Conservation (phyloP, 2,329 filamentous ascomycete genomes). For the Penicillium sp. region DNA sequence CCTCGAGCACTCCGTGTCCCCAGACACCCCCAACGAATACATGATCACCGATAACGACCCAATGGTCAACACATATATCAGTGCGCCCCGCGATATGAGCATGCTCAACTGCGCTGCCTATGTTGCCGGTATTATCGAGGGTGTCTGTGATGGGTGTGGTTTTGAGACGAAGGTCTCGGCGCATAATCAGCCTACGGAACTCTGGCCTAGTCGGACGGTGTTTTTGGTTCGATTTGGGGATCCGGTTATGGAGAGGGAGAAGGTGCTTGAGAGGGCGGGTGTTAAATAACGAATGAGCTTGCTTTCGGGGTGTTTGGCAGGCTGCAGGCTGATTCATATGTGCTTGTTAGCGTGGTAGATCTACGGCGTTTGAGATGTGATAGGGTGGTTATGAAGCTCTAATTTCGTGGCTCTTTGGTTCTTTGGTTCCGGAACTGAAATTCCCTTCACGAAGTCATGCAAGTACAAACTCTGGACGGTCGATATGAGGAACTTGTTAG, state of each 20-base stretch:
- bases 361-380: not conserved
- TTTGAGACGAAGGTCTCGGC: constrained; percentile 88
- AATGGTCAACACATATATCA: constrained; percentile 90
- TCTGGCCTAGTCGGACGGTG: constrained; percentile 96
- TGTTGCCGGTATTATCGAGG: constrained; percentile 92
- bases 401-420: not conserved
- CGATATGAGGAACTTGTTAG: not conserved
- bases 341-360: not conserved
- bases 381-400: not conserved
- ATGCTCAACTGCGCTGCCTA: constrained; percentile 96
- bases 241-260: constrained; percentile 90
- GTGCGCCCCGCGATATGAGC: constrained; percentile 90
- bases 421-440: not conserved
- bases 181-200: constrained; percentile 70
- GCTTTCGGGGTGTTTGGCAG: not conserved
- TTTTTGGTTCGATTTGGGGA: constrained; percentile 89
- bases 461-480: not conserved
- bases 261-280: constrained; percentile 65
- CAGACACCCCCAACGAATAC: constrained; percentile 86
- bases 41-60: constrained; percentile 99
- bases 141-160: constrained; percentile 87
- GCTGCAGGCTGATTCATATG: not conserved
- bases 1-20: constrained; percentile 81
- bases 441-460: constrained; percentile 10
- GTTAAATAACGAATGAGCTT: constrained; percentile 37